Conservation (phyloP, 257 asterid species). For the Haberlea rhodopensis region DNA sequence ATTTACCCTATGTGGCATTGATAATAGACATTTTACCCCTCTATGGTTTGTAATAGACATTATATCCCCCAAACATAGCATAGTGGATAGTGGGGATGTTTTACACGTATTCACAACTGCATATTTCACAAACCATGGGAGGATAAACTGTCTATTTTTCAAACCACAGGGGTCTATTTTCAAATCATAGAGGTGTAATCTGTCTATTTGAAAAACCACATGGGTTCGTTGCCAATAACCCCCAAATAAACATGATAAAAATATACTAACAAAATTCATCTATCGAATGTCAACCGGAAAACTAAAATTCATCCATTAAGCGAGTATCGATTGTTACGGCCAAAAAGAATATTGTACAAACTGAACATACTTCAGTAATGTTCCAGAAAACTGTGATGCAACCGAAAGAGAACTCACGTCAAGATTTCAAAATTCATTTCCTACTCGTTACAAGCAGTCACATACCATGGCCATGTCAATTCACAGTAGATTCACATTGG, state of each 20-base stretch:
- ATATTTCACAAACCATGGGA: too few relatives aligned
- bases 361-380: constrained; percentile 18
- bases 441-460: constrained; percentile 36
- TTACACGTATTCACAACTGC: too few relatives aligned
- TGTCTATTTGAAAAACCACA: too few relatives aligned
- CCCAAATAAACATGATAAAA: background rate
- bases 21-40: too few relatives aligned
- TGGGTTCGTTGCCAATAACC: too few relatives aligned
- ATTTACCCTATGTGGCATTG: too few relatives aligned
- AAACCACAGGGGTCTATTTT: too few relatives aligned
- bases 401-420: constrained; percentile 29
- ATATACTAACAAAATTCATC: constrained; percentile 30
- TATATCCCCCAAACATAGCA: too few relatives aligned
- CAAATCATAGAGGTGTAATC: too few relatives aligned
- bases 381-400: constrained; percentile 29
- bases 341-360: constrained; percentile 46
- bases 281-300: constrained; percentile 44
- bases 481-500: constrained; percentile 4
- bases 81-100: too few relatives aligned
- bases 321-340: constrained; percentile 43
- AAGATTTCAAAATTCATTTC: constrained; percentile 29
- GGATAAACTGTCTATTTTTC: too few relatives aligned
- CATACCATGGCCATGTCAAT: background rate
- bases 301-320: constrained; percentile 48
- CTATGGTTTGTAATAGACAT: too few relatives aligned